Percentiles rank a stretch among this genome's conserved stretches.
phyloP scores from a whole-genome alignment of 495 filamentous ascomycete genomes.

The Penicillium cataractarum region DNA sequence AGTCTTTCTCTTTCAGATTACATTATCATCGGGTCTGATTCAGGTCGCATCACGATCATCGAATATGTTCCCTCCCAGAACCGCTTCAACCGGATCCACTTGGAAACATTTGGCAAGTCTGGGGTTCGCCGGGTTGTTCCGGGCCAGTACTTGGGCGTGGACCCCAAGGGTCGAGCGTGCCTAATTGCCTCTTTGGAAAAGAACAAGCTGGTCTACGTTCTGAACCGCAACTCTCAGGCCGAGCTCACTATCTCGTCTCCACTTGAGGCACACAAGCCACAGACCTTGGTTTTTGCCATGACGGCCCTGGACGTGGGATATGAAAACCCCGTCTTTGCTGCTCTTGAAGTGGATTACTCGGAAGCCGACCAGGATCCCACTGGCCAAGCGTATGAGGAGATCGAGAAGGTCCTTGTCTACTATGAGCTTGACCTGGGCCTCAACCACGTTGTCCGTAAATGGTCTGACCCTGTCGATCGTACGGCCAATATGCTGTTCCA shows the following conservation, averaged over 20 bases:
- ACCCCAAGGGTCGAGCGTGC: conserved; percentile 94
- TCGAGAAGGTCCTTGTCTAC: conserved; percentile 91
- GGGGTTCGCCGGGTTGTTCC: conserved; percentile 93
- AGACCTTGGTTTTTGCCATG: conserved; percentile 85
- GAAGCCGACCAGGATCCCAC: conserved; percentile 91
- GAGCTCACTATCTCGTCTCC: conserved; percentile 96
- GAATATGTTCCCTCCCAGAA: conserved; percentile 90
- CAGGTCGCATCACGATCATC: conserved; percentile 89
- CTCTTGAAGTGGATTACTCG: conserved; percentile 89
- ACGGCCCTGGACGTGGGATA: conserved; percentile 91
- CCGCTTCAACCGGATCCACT: conserved; percentile 83
- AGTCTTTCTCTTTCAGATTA: conserved; percentile 72
- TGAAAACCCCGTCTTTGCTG: conserved; percentile 94
- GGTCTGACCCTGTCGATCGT: conserved; percentile 91
- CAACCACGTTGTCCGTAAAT: conserved; percentile 96
- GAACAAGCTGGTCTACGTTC: conserved; percentile 98
- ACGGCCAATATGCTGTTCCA: conserved; percentile 90
- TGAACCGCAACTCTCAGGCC: conserved; percentile 92
- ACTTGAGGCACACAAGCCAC: conserved; percentile 95
- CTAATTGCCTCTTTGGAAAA: conserved; percentile 94
- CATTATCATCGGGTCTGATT: conserved; percentile 93
- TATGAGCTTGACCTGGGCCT: conserved; percentile 96
- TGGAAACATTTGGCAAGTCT: conserved; percentile 97
- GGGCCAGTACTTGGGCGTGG: conserved; percentile 90
- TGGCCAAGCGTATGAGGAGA: conserved; percentile 76